Conservation (phyloP, 176 grass and related monocot species). For the Phoenix dactylifera region DNA sequence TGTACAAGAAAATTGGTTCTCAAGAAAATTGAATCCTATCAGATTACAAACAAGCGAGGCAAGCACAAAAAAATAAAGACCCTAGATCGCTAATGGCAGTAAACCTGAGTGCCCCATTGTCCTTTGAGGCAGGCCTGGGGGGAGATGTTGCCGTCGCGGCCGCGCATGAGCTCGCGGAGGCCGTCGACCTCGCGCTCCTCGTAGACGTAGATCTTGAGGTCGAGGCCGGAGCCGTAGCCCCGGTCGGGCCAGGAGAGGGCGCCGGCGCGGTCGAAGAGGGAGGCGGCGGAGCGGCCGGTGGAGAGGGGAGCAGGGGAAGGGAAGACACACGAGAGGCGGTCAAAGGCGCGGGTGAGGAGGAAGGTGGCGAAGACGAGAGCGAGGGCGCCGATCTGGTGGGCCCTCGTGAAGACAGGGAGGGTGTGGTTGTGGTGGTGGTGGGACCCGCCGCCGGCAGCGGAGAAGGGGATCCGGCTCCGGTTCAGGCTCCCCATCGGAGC, state of each 20-base stretch:
- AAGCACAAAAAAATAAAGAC: no score
- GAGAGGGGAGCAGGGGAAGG: not conserved
- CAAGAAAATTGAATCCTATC: no score
- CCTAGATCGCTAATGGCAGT: no score
- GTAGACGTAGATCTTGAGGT: conserved; percentile 78
- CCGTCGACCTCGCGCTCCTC: conserved; percentile 61
- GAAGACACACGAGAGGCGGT: conserved; percentile 24
- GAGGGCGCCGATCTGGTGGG: conserved; percentile 49
- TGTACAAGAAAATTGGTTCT: no score
- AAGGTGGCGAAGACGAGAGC: conserved; percentile 57
- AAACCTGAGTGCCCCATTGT: conserved; percentile 92
- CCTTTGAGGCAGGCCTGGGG: conserved; percentile 74
- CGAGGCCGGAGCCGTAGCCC: conserved; percentile 28
- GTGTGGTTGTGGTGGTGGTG: not conserved
- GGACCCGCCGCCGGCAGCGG: conserved; percentile 3
- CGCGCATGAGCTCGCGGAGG: conserved; percentile 58
- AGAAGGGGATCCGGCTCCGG: conserved; percentile 13
- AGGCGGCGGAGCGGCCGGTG: not conserved
- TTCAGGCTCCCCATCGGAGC: no score
- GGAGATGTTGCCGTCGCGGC: conserved; percentile 41
- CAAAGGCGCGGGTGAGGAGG: conserved; percentile 62
- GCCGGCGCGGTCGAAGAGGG: not conserved
- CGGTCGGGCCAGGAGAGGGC: conserved; percentile 15
- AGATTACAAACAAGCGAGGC: no score
- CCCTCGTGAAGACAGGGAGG: conserved; percentile 31